Conservation (phyloP, 176 grass and related monocot species). For the Aechmea fasciata region DNA sequence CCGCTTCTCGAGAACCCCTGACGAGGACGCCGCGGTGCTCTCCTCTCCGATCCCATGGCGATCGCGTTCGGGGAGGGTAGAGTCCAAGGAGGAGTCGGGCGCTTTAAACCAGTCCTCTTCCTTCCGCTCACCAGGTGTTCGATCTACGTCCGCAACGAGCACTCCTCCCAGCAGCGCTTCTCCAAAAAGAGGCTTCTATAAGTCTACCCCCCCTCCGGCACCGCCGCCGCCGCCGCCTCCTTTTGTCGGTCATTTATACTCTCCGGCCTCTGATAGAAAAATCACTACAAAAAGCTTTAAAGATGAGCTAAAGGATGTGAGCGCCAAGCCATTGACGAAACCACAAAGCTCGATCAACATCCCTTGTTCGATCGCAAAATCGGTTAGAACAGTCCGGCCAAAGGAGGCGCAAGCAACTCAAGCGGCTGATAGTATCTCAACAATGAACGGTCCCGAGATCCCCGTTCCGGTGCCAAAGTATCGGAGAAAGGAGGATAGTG, state of each 20-base stretch:
- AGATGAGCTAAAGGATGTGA: slow-evolving; percentile 56
- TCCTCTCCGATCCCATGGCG: slow-evolving; percentile 90
- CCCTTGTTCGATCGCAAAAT: slow-evolving; percentile 30
- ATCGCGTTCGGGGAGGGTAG: slow-evolving; percentile 41
- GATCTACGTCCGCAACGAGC: slow-evolving; percentile 21
- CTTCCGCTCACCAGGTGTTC: background rate
- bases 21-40: slow-evolving; percentile 32
- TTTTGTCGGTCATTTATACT: slow-evolving; percentile 44
- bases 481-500: background rate
- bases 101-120: background rate
- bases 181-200: slow-evolving; percentile 40
- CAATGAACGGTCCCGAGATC: no score
- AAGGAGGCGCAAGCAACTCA: slow-evolving; percentile 19
- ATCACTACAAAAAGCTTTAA: slow-evolving; percentile 49
- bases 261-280: slow-evolving; percentile 36
- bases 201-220: slow-evolving; percentile 30
- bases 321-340: slow-evolving; percentile 29
- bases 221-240: slow-evolving; percentile 68
- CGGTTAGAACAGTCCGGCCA: slow-evolving; percentile 45
- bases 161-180: slow-evolving; percentile 4
- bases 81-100: slow-evolving; percentile 17
- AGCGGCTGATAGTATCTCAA: no score
- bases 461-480: no score
- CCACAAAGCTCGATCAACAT: slow-evolving; percentile 36
- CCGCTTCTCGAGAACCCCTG: background rate